A percentile compares a stretch with the other conserved stretches of the same genome.
These are phyloP conservation scores for Botrytis paeoniae DNA, from an alignment of 2,329 filamentous ascomycete species.

Conservation along the genomic window DNA sequence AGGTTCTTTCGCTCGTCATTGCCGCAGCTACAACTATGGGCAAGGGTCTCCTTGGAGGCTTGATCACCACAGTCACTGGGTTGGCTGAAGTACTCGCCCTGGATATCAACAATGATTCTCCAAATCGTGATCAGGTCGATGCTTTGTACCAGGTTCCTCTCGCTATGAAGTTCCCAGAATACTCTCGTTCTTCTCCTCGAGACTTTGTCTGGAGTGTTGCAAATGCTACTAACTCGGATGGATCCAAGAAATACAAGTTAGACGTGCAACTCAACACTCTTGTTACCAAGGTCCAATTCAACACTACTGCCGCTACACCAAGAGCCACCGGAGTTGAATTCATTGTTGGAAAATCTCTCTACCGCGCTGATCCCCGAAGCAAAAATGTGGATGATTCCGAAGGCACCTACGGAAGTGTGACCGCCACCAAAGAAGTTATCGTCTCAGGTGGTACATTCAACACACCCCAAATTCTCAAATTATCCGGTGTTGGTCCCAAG, in stretches of 20 bases:
- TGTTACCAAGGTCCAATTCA: slow-evolving; percentile 40
- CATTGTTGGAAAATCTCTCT: slow-evolving; percentile 42
- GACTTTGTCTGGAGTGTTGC: slow-evolving; percentile 3
- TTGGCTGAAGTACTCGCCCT: slow-evolving; percentile 22
- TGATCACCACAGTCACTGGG: neutral
- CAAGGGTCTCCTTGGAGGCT: neutral
- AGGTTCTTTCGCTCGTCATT: slow-evolving; percentile 3
- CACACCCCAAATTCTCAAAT: slow-evolving; percentile 46
- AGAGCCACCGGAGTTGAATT: slow-evolving; percentile 44
- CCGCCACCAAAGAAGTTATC: slow-evolving; percentile 42
- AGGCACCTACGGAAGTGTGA: slow-evolving; percentile 28
- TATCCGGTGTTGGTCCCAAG: slow-evolving; percentile 44
- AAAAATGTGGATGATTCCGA: slow-evolving; percentile 31
- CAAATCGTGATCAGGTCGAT: slow-evolving; percentile 27
- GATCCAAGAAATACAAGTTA: slow-evolving; percentile 21
- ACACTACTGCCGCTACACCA: slow-evolving; percentile 28
- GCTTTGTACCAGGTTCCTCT: slow-evolving; percentile 33
- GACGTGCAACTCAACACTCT: slow-evolving; percentile 28
- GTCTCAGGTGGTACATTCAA: slow-evolving; percentile 47
- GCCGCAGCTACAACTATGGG: neutral
- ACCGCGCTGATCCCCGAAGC: slow-evolving; percentile 43
- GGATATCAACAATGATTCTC: slow-evolving; percentile 31
- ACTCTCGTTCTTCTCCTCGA: slow-evolving; percentile 31
- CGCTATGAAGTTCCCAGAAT: slow-evolving; percentile 26
- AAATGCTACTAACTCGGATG: slow-evolving; percentile 25